Evolutionary conservation across 139 green algal species (phyloP), one percentile per base, ranked within the genome.

Genomic region (Tetradesmus lagerheimii): DNA sequence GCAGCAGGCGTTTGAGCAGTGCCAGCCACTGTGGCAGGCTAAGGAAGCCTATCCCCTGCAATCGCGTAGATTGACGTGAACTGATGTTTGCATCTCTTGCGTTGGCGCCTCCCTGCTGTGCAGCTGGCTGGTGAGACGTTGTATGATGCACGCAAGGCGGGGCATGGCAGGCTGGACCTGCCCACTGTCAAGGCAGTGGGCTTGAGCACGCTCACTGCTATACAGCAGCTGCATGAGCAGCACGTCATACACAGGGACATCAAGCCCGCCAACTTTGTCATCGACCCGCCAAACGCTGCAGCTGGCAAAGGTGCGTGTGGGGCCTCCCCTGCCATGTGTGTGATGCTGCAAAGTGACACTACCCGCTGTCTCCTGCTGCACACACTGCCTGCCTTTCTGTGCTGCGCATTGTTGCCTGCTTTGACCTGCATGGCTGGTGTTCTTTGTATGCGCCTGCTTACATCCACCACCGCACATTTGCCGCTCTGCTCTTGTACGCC

Each of bases 191-290:
- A 94, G 76, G 85, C 85, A 23, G 64, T 95, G 34, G 93, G 89
- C 4, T 11, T 71, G 31, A 75, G 77, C 83, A 94, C 95, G 80
- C 92, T 98, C 76, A 75, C 64, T 11, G 94, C 94, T 1, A 91
- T 98, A 83, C 83, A 96, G 91, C 86, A 87, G 25, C 74, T 97
- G 87, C 96, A 98, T 84, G 47, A 45, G 16, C 76, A 77, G 64
- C 95, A 96, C 20, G 95, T 91, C 71, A 93, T 98, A 43, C 96
- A 98, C 91, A 85, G 96, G 0, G 96, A 98, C 83, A 94, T 98
- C 29, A 98, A 98, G 91, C 96, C 96, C 31, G 95, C 96, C 35
- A 98, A 98, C 91, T 98, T 97, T 90, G 94, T 91, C 38, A 75
- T 94, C 29, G 45, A 71, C 16, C 93, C 89, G 18, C 66, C 89